A percentile compares a stretch with the other conserved stretches of the same genome.
phyloP scores from a whole-genome alignment of 768 basidiomycete species.

The Tubosaeta sp. region DNA sequence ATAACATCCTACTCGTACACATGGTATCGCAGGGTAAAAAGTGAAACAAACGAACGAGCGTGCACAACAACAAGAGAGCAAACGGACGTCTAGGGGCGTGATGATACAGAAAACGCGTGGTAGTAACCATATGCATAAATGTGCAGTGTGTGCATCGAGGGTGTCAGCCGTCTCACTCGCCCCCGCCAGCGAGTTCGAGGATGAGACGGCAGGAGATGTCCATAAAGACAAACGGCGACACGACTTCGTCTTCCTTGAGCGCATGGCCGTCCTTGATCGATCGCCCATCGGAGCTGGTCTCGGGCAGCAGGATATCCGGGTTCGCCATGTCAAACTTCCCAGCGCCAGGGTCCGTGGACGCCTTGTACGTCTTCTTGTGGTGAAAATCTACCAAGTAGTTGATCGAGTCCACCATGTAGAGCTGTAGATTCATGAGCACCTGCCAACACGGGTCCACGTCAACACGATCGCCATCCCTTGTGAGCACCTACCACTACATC shows the following conservation, averaged over 20 bases:
- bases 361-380: conserved; percentile 91
- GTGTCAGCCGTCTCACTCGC: conserved; percentile 27
- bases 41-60: neutral
- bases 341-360: conserved; percentile 60
- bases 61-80: neutral
- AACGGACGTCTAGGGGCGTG: neutral
- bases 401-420: conserved; percentile 92
- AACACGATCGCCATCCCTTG: neutral
- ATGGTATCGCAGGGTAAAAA: neutral
- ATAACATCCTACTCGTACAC: neutral
- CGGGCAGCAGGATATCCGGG: conserved; percentile 31
- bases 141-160: neutral
- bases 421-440: conserved; percentile 96
- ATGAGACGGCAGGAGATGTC: conserved; percentile 93
- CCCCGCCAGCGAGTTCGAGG: conserved; percentile 82
- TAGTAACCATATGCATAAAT: neutral
- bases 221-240: conserved; percentile 93
- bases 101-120: neutral
- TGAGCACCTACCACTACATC: conserved; percentile 76
- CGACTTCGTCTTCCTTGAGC: conserved; percentile 55
- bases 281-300: conserved; percentile 53
- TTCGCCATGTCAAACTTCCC: conserved; percentile 65
- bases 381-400: conserved; percentile 99
- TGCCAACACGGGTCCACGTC: conserved; percentile 26
- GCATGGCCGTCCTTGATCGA: conserved; percentile 46